Base-by-base conservation (phyloP, 2,329 filamentous ascomycete genomes). In the Cordyceps pruinosa region DNA sequence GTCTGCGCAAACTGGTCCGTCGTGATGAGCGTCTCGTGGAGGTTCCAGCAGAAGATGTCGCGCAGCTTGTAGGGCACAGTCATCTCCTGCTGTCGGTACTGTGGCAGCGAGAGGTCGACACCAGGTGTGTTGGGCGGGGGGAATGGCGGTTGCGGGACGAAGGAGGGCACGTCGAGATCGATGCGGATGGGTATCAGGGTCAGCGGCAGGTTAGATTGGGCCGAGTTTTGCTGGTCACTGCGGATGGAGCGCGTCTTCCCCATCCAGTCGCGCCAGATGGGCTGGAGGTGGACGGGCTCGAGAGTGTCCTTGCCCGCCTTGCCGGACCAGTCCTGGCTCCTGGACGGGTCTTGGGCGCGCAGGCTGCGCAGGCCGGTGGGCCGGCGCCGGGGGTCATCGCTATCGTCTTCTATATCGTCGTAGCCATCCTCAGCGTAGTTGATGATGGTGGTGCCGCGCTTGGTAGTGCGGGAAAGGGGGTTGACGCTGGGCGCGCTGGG, bases 341-440 rank as follows among this genome's bases (percentile, higher is more conserved):
- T 79, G 6, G 79, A 76, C 44, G 76, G 78, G 63, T 96, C 90
- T 66, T 92, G 88, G 64, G 88, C 85, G 66, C 90, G 84, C 66
- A 92, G 72, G 66, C 88, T 97, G 64, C 92, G 86, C 71, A 97
- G 71, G 5, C 92, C 91, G 0, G 91, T 95, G 13, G 89, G 88
- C 2, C 87, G 86, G 61, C 93, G 86, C 61, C 90, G 83, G 59
- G 83, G 79, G 56, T 90, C 87, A 61, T 90, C 88, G 50, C 88
- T 86, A 61, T 90, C 88, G 57, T 86, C 82, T 37, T 85, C 82
- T 58, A 83, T 72, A 66, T 93, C 91, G 63, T 97, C 93, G 68
- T 87, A 96, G 47, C 92, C 92, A 70, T 97, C 93, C 70, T 99
- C 94, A 25, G 94, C 93, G 69, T 99, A 99, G 75, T 97, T 99